Evolutionary conservation across 768 basidiomycete genomes (phyloP).

Genomic region (Kwoniella pini): DNA sequence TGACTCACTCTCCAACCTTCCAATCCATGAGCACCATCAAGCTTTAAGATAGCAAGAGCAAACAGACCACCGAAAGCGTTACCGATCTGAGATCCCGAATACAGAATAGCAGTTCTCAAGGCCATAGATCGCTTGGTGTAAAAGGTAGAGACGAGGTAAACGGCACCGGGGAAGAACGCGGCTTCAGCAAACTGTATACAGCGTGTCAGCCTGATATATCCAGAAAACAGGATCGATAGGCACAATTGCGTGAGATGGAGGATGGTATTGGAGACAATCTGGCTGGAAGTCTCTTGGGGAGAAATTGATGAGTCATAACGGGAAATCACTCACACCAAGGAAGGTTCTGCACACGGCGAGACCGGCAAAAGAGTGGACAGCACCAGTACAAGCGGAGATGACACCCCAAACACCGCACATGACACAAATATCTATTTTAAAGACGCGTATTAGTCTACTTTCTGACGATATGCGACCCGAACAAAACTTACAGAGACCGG

Average conservation of each 20-base stretch:
- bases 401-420: slow-evolving; percentile 44
- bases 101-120: slow-evolving; percentile 42
- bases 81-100: slow-evolving; percentile 42
- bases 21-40: slow-evolving; percentile 42
- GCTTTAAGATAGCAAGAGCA: slow-evolving; percentile 45
- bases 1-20: slow-evolving; percentile 45
- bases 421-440: slow-evolving; percentile 32
- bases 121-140: slow-evolving; percentile 44
- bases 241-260: too few relatives aligned
- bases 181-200: slow-evolving; percentile 27
- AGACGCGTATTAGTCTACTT: too few relatives aligned
- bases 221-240: too few relatives aligned
- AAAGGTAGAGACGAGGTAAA: slow-evolving; percentile 38
- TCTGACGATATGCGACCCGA: neutral
- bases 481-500: slow-evolving; percentile 34
- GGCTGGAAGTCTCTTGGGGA: too few relatives aligned
- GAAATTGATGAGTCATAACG: too few relatives aligned
- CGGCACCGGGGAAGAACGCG: slow-evolving; percentile 47
- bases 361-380: slow-evolving; percentile 34
- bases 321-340: slow-evolving; percentile 28
- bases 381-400: slow-evolving; percentile 45
- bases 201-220: too few relatives aligned
- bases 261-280: too few relatives aligned
- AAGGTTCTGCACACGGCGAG: slow-evolving; percentile 40
- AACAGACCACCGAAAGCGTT: slow-evolving; percentile 51